Conservation (phyloP, 2,329 filamentous ascomycete species). For the Zalaria sp. region DNA sequence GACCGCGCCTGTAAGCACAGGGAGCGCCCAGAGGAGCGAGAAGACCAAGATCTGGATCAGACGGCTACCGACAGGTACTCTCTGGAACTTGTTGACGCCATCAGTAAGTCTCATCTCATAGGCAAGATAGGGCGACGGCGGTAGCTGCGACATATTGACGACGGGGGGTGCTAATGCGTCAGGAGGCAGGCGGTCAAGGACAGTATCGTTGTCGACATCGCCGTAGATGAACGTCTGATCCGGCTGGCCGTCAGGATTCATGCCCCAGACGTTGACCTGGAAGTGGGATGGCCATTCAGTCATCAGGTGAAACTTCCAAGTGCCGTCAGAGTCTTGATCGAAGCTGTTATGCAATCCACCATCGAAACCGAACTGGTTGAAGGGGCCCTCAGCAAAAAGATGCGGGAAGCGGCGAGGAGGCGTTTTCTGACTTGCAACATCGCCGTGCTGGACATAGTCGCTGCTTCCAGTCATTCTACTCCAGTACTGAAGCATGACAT, state of each 20-base stretch:
- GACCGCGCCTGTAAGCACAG: conserved; percentile 33
- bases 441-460: conserved; percentile 45
- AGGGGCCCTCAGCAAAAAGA: conserved; percentile 46
- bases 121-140: conserved; percentile 39
- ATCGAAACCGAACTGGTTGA: conserved; percentile 52
- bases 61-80: conserved; percentile 40
- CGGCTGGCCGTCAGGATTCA: conserved; percentile 47
- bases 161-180: conserved; percentile 40
- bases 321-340: conserved; percentile 29
- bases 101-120: conserved; percentile 45
- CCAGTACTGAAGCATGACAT: conserved; percentile 51
- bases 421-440: conserved; percentile 27
- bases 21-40: conserved; percentile 39
- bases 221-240: conserved; percentile 46
- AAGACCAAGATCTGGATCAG: conserved; percentile 40
- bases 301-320: conserved; percentile 48
- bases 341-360: conserved; percentile 42
- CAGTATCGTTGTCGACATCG: conserved; percentile 45
- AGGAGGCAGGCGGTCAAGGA: conserved; percentile 49
- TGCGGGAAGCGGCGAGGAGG: conserved; percentile 43
- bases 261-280: conserved; percentile 53
- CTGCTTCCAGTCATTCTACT: conserved; percentile 44
- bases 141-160: conserved; percentile 44
- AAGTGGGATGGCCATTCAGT: conserved; percentile 48
- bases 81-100: conserved; percentile 34